phyloP scores from a whole-genome alignment of 1,284 basidiomycete genomes.

The Irpex lacteus region DNA sequence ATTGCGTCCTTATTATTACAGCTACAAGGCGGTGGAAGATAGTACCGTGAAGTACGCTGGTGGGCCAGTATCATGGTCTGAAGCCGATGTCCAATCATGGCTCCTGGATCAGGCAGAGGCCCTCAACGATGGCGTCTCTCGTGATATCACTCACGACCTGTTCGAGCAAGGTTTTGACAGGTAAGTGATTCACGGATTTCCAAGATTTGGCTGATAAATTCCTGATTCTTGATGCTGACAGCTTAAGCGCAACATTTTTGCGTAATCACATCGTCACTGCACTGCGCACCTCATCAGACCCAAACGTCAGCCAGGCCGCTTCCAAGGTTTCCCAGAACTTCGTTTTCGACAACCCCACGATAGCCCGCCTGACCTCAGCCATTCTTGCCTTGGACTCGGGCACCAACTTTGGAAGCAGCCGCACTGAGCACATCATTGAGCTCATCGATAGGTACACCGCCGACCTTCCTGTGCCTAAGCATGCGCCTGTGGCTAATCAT shows the following conservation, averaged over 20 bases:
- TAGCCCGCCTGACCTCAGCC: slow-evolving; percentile 10
- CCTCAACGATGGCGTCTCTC: slow-evolving; percentile 17
- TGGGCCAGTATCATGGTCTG: slow-evolving; percentile 24
- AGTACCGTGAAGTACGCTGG: slow-evolving; percentile 17
- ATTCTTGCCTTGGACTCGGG: neutral
- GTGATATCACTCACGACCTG: slow-evolving; percentile 22
- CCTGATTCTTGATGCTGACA: slow-evolving; percentile 16
- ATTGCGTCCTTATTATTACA: neutral
- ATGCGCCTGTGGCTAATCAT: no score
- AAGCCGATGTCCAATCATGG: slow-evolving; percentile 24
- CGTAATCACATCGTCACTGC: slow-evolving; percentile 30
- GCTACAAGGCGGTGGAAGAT: slow-evolving; percentile 25
- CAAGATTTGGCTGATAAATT: neutral
- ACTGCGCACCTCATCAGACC: slow-evolving; percentile 14
- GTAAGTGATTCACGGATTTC: slow-evolving; percentile 14
- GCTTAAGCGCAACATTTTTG: slow-evolving; percentile 33
- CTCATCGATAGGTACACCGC: slow-evolving; percentile 12
- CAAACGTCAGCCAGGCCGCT: slow-evolving; percentile 3
- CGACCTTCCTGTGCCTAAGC: slow-evolving; percentile 2
- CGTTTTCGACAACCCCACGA: slow-evolving; percentile 13
- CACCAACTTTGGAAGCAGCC: neutral
- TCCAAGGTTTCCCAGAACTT: slow-evolving; percentile 7
- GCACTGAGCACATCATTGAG: slow-evolving; percentile 1
- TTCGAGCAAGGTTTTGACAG: slow-evolving; percentile 37
- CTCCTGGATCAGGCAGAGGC: slow-evolving; percentile 25